phyloP scores from a whole-genome alignment of 768 basidiomycete species.

The Hirschioporus abietinus region DNA sequence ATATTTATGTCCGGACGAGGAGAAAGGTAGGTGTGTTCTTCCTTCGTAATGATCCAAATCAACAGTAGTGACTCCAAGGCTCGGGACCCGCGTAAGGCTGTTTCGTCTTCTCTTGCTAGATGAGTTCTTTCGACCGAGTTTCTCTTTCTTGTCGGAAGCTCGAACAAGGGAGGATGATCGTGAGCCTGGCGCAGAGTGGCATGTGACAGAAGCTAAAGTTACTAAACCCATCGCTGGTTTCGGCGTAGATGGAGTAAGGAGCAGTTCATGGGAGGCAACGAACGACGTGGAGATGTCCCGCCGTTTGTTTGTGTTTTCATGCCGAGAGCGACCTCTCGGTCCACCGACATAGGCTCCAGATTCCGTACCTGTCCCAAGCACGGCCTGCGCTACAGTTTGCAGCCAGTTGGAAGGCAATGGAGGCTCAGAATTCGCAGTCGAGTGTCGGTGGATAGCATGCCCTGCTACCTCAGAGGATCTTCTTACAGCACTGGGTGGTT shows the following conservation, averaged over 20 bases:
- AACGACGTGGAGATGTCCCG: slow-evolving; percentile 20
- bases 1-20: slow-evolving; percentile 17
- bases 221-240: slow-evolving; percentile 34
- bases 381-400: slow-evolving; percentile 60
- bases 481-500: neutral
- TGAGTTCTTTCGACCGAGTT: slow-evolving; percentile 16
- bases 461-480: slow-evolving; percentile 19
- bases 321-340: slow-evolving; percentile 23
- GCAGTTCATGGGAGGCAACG: slow-evolving; percentile 24
- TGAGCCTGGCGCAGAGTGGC: slow-evolving; percentile 66
- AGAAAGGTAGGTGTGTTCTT: slow-evolving; percentile 26
- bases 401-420: slow-evolving; percentile 68
- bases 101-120: slow-evolving; percentile 15
- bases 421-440: slow-evolving; percentile 29
- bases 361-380: slow-evolving; percentile 43
- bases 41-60: slow-evolving; percentile 32
- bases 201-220: slow-evolving; percentile 52
- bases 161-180: slow-evolving; percentile 45
- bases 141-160: slow-evolving; percentile 21
- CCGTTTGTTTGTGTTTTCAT: slow-evolving; percentile 19
- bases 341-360: slow-evolving; percentile 42
- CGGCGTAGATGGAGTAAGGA: slow-evolving; percentile 29
- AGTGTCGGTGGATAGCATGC: slow-evolving; percentile 19
- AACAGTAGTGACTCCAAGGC: slow-evolving; percentile 51
- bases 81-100: slow-evolving; percentile 40